phyloP scores from a whole-genome alignment of 148 eudicot species.

The Tetragonia tetragonoides region DNA sequence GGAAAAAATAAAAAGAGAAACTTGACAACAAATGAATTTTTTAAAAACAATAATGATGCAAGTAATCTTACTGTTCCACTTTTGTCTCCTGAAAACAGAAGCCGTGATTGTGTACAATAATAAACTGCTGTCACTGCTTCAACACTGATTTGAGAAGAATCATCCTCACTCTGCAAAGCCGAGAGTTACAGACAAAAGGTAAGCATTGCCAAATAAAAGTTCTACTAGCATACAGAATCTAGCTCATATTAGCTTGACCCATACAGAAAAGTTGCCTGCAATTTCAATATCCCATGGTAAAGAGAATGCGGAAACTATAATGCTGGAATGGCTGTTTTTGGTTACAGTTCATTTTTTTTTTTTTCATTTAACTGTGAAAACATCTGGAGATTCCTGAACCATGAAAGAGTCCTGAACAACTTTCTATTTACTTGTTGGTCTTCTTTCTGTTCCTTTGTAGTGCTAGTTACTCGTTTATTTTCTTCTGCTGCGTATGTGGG shows the following conservation, averaged over 20 bases:
- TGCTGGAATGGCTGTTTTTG: background rate
- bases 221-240: background rate
- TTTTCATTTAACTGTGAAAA: background rate
- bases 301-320: background rate
- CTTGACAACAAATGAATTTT: background rate
- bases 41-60: background rate
- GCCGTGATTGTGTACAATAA: constrained; percentile 40
- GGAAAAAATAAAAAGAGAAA: no score
- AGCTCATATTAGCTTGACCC: background rate
- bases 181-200: constrained; percentile 13
- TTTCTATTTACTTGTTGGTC: background rate
- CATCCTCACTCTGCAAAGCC: constrained; percentile 58
- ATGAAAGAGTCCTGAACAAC: background rate
- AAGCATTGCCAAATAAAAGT: background rate
- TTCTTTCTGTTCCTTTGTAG: background rate
- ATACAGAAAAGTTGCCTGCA: background rate
- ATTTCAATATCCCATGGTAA: background rate
- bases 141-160: constrained; percentile 47
- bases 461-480: background rate
- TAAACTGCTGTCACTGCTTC: constrained; percentile 61
- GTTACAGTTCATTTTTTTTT: background rate
- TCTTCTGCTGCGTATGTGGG: no score
- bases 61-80: constrained; percentile 60
- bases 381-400: background rate
- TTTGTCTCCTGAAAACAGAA: constrained; percentile 89